Evolutionary conservation across 2,329 filamentous ascomycete genomes (phyloP).

Genomic region (Microsporum ferrugineum): DNA sequence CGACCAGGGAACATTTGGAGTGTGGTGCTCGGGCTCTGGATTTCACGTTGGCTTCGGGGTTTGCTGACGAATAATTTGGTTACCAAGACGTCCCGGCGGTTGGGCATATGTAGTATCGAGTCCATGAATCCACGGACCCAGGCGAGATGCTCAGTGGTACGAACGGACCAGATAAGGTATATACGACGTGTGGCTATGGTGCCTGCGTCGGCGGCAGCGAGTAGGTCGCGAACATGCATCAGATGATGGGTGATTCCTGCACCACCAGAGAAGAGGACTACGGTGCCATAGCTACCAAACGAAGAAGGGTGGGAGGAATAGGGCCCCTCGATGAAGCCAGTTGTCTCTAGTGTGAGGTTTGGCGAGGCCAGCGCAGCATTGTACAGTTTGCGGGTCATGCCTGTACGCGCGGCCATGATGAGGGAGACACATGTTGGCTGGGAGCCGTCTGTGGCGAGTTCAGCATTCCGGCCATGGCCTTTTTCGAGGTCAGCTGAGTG

Average conservation of each 20-base stretch:
- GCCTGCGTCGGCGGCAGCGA: constrained; percentile 41
- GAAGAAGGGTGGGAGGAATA: constrained; percentile 49
- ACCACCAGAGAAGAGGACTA: constrained; percentile 54
- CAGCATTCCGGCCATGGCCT: constrained; percentile 16
- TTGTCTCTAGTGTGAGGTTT: constrained; percentile 40
- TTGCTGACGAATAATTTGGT: constrained; percentile 54
- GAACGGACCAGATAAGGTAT: constrained; percentile 52
- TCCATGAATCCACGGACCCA: constrained; percentile 59
- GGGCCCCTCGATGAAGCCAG: constrained; percentile 51
- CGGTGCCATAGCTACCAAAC: constrained; percentile 51
- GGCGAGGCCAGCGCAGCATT: constrained; percentile 42
- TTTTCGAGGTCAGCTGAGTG: constrained; percentile 23
- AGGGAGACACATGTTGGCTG: constrained; percentile 40
- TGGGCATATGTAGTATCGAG: constrained; percentile 48
- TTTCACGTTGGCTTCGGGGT: constrained; percentile 44
- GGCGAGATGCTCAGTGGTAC: constrained; percentile 47
- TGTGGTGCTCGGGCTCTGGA: constrained; percentile 44
- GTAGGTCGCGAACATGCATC: constrained; percentile 48
- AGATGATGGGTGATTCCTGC: constrained; percentile 57
- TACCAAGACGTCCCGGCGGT: constrained; percentile 46
- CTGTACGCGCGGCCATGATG: constrained; percentile 49
- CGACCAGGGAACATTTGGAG: constrained; percentile 53
- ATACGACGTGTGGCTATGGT: constrained; percentile 49
- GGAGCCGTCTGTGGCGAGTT: constrained; percentile 10
- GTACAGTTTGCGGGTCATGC: constrained; percentile 52